These are phyloP conservation scores for Polytrichum commune DNA, from an alignment of 225 moss, liverwort and hornwort species.

Conservation along the genomic window DNA sequence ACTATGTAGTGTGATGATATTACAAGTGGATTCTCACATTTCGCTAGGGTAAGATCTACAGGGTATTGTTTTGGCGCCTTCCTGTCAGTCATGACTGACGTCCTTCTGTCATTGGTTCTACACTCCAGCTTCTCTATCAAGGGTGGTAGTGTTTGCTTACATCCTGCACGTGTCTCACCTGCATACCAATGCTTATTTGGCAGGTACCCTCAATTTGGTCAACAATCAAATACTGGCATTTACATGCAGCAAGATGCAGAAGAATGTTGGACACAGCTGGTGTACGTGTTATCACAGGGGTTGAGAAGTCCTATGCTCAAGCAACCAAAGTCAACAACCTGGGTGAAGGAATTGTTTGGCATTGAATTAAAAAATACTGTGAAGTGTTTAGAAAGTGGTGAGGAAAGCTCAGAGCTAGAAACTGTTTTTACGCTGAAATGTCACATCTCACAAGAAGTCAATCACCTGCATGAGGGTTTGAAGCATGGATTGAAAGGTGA, in stretches of 20 bases:
- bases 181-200: background rate
- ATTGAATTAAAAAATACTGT: constrained; percentile 71
- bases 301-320: constrained; percentile 36
- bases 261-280: constrained; percentile 97
- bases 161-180: background rate
- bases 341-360: constrained; percentile 80
- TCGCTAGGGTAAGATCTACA: too few species aligned
- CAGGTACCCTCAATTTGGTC: constrained; percentile 88
- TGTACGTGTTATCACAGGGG: constrained; percentile 80
- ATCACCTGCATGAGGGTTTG: constrained; percentile 92
- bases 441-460: constrained; percentile 90
- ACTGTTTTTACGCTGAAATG: constrained; percentile 88
- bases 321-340: constrained; percentile 25
- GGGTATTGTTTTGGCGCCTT: too few species aligned
- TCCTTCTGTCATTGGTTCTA: too few species aligned
- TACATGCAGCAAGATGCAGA: constrained; percentile 98
- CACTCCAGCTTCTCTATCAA: too few species aligned
- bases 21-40: too few species aligned
- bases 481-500: constrained; percentile 91
- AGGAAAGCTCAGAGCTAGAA: constrained; percentile 72
- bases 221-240: constrained; percentile 68
- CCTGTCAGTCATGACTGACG: too few species aligned
- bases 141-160: too few species aligned
- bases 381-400: constrained; percentile 86
- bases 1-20: too few species aligned